Evolutionary conservation across 371 early-diverging fungal genomes (phyloP).

Genomic region (Zychaea mexicana): DNA sequence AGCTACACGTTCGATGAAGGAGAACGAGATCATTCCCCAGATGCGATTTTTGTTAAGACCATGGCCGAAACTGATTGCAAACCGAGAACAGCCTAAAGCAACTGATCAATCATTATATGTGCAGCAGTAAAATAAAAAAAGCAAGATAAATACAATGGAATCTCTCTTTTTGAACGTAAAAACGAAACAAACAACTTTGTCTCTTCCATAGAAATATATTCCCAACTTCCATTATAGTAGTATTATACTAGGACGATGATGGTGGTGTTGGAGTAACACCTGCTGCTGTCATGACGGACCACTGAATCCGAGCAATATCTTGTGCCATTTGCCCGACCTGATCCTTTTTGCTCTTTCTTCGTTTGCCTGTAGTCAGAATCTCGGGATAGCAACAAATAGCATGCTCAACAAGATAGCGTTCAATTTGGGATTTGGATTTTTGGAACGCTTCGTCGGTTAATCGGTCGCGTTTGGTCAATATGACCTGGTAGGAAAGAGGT

Average conservation of each 20-base stretch:
- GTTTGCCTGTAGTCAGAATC: constrained; percentile 42
- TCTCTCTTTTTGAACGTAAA: too few relatives aligned
- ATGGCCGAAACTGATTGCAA: constrained; percentile 72
- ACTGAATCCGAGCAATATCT: constrained; percentile 31
- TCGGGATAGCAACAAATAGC: constrained; percentile 62
- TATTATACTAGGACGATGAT: background rate
- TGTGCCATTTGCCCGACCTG: constrained; percentile 19
- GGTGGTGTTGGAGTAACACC: too few relatives aligned
- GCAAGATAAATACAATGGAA: background rate
- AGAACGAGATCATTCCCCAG: constrained; percentile 86
- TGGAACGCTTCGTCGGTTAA: constrained; percentile 45
- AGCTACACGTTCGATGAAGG: constrained; percentile 96
- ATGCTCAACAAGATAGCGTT: constrained; percentile 42
- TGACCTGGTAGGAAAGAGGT: constrained; percentile 62
- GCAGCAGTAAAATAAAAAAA: background rate
- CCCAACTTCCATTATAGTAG: too few relatives aligned
- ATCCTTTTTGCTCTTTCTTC: constrained; percentile 25
- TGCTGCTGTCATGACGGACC: constrained; percentile 34
- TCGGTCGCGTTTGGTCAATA: constrained; percentile 70
- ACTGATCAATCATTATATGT: too few relatives aligned
- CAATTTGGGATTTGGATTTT: constrained; percentile 42
- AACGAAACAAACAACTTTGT: too few relatives aligned
- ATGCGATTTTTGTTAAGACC: constrained; percentile 76
- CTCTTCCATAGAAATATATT: too few relatives aligned
- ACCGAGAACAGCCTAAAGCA: constrained; percentile 39